Conservation (phyloP, 257 asterid species). For the Solanum bukasovii region DNA sequence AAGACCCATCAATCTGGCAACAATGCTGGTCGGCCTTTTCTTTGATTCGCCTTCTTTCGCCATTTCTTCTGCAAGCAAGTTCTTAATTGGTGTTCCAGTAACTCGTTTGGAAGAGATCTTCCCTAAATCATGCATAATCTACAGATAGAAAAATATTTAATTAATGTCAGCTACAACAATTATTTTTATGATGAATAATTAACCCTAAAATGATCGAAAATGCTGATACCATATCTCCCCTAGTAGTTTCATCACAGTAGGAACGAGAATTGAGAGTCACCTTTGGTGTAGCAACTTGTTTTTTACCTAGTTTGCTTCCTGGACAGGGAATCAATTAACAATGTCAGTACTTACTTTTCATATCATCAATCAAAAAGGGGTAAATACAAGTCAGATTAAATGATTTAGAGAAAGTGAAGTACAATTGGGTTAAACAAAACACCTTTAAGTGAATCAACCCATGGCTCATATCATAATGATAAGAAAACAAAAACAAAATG, state of each 20-base stretch:
- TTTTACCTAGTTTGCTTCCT: conserved; percentile 42
- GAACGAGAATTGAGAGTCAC: conserved; percentile 38
- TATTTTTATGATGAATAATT: not conserved
- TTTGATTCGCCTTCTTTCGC: conserved; percentile 49
- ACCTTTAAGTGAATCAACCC: not conserved
- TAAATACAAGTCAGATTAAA: not conserved
- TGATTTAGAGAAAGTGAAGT: not conserved
- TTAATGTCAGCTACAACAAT: not conserved
- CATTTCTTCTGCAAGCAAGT: conserved; percentile 69
- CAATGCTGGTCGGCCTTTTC: conserved; percentile 46
- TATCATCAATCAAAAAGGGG: not conserved
- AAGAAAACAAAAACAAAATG: conserved; percentile 34
- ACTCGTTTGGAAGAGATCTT: conserved; percentile 33
- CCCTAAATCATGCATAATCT: conserved; percentile 39
- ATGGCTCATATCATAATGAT: conserved; percentile 18
- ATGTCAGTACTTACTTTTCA: not conserved
- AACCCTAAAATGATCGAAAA: not conserved
- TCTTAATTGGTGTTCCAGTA: conserved; percentile 56
- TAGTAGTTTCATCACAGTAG: conserved; percentile 33
- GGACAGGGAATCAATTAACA: conserved; percentile 17
- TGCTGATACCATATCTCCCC: conserved; percentile 30
- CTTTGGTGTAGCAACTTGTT: conserved; percentile 35
- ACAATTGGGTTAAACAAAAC: not conserved
- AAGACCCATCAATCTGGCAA: conserved; percentile 84
- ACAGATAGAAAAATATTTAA: conserved; percentile 11